Evolutionary conservation across 306 rosid genomes (phyloP).

Genomic region (Neltuma alba): DNA sequence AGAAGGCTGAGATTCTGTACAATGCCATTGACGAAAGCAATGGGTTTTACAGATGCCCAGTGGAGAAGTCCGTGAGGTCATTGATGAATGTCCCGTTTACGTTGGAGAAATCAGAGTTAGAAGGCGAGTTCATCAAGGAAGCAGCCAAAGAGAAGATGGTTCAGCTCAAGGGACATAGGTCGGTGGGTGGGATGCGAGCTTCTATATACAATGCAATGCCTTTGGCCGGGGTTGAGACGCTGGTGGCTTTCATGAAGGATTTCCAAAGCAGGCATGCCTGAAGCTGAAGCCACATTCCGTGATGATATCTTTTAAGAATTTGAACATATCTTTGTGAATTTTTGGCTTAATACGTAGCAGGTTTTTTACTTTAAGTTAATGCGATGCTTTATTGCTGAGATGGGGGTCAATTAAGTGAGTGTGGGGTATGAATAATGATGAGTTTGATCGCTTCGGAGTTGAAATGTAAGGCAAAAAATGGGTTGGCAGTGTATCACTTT

Average conservation of each 20-base stretch:
- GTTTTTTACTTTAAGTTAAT: neutral
- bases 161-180: slow-evolving; percentile 95
- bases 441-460: neutral
- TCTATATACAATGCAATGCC: slow-evolving; percentile 98
- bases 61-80: slow-evolving; percentile 85
- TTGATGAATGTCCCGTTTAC: slow-evolving; percentile 97
- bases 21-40: slow-evolving; percentile 70
- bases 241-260: slow-evolving; percentile 96
- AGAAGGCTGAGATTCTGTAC: slow-evolving; percentile 75
- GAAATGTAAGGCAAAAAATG: neutral
- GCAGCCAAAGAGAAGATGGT: slow-evolving; percentile 90
- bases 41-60: slow-evolving; percentile 86
- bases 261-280: slow-evolving; percentile 81
- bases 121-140: slow-evolving; percentile 86
- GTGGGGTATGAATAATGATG: neutral
- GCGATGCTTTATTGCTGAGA: neutral
- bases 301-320: neutral
- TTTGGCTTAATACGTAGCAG: slow-evolving; percentile 13
- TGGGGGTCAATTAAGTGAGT: neutral
- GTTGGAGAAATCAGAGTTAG: slow-evolving; percentile 82
- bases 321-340: neutral
- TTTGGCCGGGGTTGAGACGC: slow-evolving; percentile 89
- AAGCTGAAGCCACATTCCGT: neutral
- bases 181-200: slow-evolving; percentile 97
- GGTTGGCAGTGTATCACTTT: neutral